Conservation (phyloP, 441 rosid genomes). For the Hypseocharis bilobata region DNA sequence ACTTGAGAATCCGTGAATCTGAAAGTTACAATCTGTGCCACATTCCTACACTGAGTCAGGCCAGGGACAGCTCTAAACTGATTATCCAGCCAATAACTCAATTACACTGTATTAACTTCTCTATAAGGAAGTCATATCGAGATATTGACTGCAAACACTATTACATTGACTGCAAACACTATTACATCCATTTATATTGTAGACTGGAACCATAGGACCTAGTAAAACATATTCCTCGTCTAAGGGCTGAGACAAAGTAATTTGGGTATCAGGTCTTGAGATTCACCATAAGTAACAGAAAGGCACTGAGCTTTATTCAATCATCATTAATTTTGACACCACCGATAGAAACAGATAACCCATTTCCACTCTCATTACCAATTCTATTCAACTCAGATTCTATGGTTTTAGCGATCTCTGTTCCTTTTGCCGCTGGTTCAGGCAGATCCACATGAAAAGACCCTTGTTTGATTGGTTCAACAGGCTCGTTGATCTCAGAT, state of each 20-base stretch:
- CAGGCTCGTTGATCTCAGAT: constrained; percentile 26
- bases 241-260: constrained; percentile 4
- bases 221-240: constrained; percentile 6
- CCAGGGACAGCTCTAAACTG: constrained; percentile 18
- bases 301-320: constrained; percentile 12
- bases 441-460: constrained; percentile 77
- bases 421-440: constrained; percentile 48
- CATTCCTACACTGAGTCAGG: constrained; percentile 20
- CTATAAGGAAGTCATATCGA: constrained; percentile 4
- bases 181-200: constrained; percentile 14
- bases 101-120: constrained; percentile 7
- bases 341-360: constrained; percentile 26
- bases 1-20: constrained; percentile 1
- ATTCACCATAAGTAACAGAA: constrained; percentile 2
- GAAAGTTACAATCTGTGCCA: constrained; percentile 11
- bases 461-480: constrained; percentile 60
- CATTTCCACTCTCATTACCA: constrained; percentile 32
- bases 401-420: constrained; percentile 54
- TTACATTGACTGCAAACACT: constrained; percentile 14
- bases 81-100: constrained; percentile 15
- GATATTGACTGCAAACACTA: constrained; percentile 12
- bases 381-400: constrained; percentile 68
- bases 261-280: not conserved
- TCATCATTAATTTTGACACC: constrained; percentile 31
- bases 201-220: constrained; percentile 4